These are phyloP conservation scores for Scedosporium apiospermum DNA, from an alignment of 2,329 filamentous ascomycete species.

Conservation along the genomic window DNA sequence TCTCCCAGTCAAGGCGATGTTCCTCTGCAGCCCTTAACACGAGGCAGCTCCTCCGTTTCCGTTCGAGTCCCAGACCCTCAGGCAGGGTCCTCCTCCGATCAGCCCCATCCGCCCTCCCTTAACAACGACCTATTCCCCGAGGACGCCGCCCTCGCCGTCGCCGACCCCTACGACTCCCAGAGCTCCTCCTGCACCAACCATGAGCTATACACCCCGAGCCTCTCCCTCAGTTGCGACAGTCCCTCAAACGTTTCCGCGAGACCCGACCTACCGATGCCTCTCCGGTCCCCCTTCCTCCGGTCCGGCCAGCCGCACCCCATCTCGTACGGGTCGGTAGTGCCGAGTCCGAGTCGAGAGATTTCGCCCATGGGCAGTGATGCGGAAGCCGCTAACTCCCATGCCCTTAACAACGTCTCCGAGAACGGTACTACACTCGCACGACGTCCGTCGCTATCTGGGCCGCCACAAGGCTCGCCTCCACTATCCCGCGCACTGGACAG, in stretches of 20 bases:
- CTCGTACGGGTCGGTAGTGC: constrained; percentile 28
- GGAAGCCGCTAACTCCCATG: constrained; percentile 18
- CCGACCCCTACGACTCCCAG: not conserved
- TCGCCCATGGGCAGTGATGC: constrained; percentile 26
- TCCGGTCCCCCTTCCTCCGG: constrained; percentile 26
- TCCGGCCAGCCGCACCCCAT: constrained; percentile 18
- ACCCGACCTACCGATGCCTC: constrained; percentile 1
- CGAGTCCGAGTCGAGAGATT: constrained; percentile 23
- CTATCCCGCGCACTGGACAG: constrained; percentile 36
- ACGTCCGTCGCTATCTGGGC: not conserved
- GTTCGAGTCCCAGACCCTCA: not conserved
- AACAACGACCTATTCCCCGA: not conserved
- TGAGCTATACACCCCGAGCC: not conserved
- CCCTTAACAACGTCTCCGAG: not conserved
- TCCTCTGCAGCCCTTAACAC: not conserved
- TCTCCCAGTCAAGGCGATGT: constrained; percentile 3
- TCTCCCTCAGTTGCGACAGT: constrained; percentile 17
- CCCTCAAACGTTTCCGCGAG: constrained; percentile 15
- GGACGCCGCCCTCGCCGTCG: not conserved
- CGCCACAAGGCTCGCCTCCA: constrained; percentile 12
- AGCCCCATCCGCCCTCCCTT: not conserved
- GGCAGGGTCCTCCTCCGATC: not conserved
- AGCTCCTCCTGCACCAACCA: not conserved
- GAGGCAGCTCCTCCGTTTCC: not conserved
- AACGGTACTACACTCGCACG: not conserved